Conservation (phyloP, 2,329 filamentous ascomycete genomes). For the Exophiala xenobiotica region DNA sequence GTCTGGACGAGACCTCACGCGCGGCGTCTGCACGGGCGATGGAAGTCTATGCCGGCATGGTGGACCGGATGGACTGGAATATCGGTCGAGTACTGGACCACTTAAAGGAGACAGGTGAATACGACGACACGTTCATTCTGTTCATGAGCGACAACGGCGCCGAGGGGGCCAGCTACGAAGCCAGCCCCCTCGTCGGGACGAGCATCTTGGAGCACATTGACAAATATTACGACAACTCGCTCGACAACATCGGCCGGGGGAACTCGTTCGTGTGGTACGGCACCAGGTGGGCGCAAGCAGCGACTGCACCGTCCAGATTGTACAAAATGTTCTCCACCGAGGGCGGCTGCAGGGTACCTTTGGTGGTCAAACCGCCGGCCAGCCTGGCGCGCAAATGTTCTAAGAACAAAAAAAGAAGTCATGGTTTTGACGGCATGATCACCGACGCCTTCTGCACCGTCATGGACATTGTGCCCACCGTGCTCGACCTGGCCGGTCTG, state of each 20-base stretch:
- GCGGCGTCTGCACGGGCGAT: constrained; percentile 37
- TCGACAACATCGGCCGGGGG: constrained; percentile 47
- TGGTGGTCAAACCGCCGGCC: constrained; percentile 35
- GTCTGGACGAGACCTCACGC: not conserved
- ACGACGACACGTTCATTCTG: constrained; percentile 50
- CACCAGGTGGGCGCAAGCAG: constrained; percentile 48
- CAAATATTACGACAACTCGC: constrained; percentile 49
- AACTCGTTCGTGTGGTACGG: constrained; percentile 52
- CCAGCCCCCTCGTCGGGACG: constrained; percentile 43
- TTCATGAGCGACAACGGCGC: constrained; percentile 53
- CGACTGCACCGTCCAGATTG: constrained; percentile 42
- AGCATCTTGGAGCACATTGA: constrained; percentile 41
- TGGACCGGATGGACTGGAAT: constrained; percentile 47
- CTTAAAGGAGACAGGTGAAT: constrained; percentile 45
- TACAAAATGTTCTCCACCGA: constrained; percentile 38
- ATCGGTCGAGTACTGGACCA: constrained; percentile 48
- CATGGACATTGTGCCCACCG: constrained; percentile 52
- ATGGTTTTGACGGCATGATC: constrained; percentile 17
- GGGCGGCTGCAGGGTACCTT: constrained; percentile 38
- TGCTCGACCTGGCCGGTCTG: constrained; percentile 42
- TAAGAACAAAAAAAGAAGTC: constrained; percentile 16
- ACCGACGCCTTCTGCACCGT: constrained; percentile 45
- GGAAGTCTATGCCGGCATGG: constrained; percentile 53
- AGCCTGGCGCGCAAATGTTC: too few relatives aligned
- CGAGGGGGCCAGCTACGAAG: constrained; percentile 48